Base-by-base conservation (phyloP, 169 alveolate species). In the Plasmodium malariae region DNA sequence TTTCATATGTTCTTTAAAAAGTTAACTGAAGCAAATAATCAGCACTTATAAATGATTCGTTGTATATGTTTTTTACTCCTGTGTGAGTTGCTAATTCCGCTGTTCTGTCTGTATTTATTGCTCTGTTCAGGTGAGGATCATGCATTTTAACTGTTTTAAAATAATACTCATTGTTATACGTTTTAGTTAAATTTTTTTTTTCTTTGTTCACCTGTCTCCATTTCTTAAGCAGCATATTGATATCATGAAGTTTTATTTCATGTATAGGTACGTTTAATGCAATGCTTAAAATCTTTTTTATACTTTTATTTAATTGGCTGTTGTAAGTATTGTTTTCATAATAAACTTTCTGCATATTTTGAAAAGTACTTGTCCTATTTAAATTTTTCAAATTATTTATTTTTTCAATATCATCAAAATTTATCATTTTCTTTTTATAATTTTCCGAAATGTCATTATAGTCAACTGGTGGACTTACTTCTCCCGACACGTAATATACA, bases 221-320 rank as follows among this genome's bases (percentile, higher is more conserved):
- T 45, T 57, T 86, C 62, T 60, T 48, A 14, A 86, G 62, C 36
- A 86, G n/a, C 28, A 28, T 36, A 69, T 86, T 70, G 43, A 86
- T 45, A 65, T 86, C 92, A 43, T 86, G 86, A 7, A 86, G 12
- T 24, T 86, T 55, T 26, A 86, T 72, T 69, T 86, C 87, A 17
- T 70, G 19, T 21, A 55, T 2, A 9, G 92, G 92, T 11, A 71
- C 70, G 59, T 60, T 55, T 69, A 86, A 63, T 11, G 87, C 87
- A 34, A 57, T 28, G 12, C 78, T 69, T 70, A 86, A 37, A 69
- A 86, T 86, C 57, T 86, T 19, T 34, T 62, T 59, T 40, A 69
- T 34, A 19, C 43, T 70, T 21, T 19, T 37, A 51, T 43, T 19
- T 36, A 86, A 63, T 12, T 32, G n/a, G 17, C 36, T 60, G 14